Conservation (phyloP, 2,329 filamentous ascomycete genomes). For the Didymosphaeria variabile region DNA sequence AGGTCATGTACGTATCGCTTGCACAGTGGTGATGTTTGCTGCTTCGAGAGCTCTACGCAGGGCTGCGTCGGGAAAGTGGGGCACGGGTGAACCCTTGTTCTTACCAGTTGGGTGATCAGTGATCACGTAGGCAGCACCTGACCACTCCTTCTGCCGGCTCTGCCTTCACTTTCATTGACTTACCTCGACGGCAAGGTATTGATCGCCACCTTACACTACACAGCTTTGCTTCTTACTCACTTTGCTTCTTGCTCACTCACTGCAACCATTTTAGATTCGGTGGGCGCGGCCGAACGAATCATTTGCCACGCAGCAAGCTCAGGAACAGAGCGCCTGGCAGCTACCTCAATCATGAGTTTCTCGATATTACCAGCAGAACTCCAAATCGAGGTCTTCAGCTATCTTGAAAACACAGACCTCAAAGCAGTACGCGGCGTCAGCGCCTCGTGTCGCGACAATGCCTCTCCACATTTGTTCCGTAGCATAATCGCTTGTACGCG, state of each 20-base stretch:
- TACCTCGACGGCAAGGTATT: neutral
- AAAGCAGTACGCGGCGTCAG: slow-evolving; percentile 36
- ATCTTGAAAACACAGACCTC: slow-evolving; percentile 31
- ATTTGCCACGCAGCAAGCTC: neutral
- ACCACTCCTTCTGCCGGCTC: neutral
- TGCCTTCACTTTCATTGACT: neutral
- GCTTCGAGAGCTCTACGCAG: neutral
- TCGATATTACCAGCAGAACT: slow-evolving; percentile 38
- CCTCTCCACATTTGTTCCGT: slow-evolving; percentile 36
- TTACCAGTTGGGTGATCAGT: neutral
- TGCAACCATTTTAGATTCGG: neutral
- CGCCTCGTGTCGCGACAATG: slow-evolving; percentile 32
- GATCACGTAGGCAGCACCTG: neutral
- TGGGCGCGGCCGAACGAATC: neutral
- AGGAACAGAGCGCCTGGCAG: neutral
- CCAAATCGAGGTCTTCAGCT: slow-evolving; percentile 38
- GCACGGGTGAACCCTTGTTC: neutral
- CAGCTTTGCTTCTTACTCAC: neutral
- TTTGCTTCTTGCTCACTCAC: neutral
- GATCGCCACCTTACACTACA: neutral
- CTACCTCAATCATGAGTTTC: slow-evolving; percentile 19
- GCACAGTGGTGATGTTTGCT: neutral
- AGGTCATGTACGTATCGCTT: neutral
- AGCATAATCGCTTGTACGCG: slow-evolving; percentile 38
- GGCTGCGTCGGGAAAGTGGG: slow-evolving; percentile 3